phyloP scores from a whole-genome alignment of 805 yeast genomes.

The Nakazawaea populi region DNA sequence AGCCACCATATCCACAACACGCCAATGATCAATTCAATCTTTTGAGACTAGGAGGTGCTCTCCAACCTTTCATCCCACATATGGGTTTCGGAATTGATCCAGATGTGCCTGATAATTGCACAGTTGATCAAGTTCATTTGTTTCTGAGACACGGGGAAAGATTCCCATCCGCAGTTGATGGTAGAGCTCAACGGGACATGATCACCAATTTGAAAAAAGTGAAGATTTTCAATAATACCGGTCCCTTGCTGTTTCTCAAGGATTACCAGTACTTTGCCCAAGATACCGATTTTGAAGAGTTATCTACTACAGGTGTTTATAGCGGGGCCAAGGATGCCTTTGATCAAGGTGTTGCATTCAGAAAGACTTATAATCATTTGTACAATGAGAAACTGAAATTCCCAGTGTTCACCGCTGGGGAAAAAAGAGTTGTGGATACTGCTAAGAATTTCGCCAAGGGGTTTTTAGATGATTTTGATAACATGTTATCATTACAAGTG shows the following conservation, averaged over 20 bases:
- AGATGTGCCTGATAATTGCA: slow-evolving; percentile 44
- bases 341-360: slow-evolving; percentile 42
- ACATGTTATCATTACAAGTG: slow-evolving; percentile 28
- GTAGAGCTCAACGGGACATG: slow-evolving; percentile 11
- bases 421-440: slow-evolving; percentile 50
- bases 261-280: slow-evolving; percentile 39
- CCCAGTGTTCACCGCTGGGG: slow-evolving; percentile 50
- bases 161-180: slow-evolving; percentile 30
- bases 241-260: slow-evolving; percentile 41
- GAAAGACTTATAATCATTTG: slow-evolving; percentile 43
- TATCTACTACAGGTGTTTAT: slow-evolving; percentile 44
- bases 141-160: slow-evolving; percentile 57
- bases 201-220: slow-evolving; percentile 10
- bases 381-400: slow-evolving; percentile 29
- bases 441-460: slow-evolving; percentile 55
- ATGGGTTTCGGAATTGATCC: slow-evolving; percentile 48
- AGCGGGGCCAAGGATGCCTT: slow-evolving; percentile 46
- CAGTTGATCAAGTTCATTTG: slow-evolving; percentile 48
- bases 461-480: slow-evolving; percentile 41
- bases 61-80: slow-evolving; percentile 46
- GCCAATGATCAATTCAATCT: slow-evolving; percentile 38
- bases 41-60: slow-evolving; percentile 41
- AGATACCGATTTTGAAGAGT: slow-evolving; percentile 40
- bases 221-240: slow-evolving; percentile 20
- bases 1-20: slow-evolving; percentile 19